Evolutionary conservation across 345 rosid genomes (phyloP), one percentile per base, ranked within the genome.

Genomic region (Citrus sp.): DNA sequence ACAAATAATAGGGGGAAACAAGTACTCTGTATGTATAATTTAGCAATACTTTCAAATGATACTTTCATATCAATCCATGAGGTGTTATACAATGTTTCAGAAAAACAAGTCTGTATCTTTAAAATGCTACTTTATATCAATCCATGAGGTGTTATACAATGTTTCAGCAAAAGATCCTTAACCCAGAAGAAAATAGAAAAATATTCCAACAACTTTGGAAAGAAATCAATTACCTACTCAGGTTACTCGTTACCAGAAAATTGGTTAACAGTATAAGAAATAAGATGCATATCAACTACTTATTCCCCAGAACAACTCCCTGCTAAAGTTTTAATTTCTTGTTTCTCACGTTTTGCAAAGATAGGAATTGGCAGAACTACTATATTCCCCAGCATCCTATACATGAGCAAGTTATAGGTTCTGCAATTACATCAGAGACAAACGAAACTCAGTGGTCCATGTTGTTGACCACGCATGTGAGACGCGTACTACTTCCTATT

Each of bases 1-100:
- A 28, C 2, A 56, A 56, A 73, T 73, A 55, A 70, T 30, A 35
- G 5, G 65, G 27, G 35, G 73, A 58, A 38, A 73, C 63, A 6
- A n/a, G 27, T n/a, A 12, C 22, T 56, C 60, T 14, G 3, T 12
- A 9, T 30, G 34, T 34, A 54, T 55, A 54, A 4, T 22, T 21
- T 16, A 55, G 32, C 28, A 30, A 28, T 72, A 72, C 40, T 72
- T 72, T 72, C 75, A 72, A n/a, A 56, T n/a, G 46, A 64, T 27
- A 27, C 42, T 22, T 55, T 25, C 25, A 55, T 28, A 22, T 56
- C 46, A 72, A 34, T 56, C 59, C 64, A 32, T 6, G 9, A 10
- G 32, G 75, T 34, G 21, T 51, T 51, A 12, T 46, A 46, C 51
- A 46, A 46, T 46, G 16, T 42, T 42, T 42, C 49, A 3, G 12